Percentiles rank a stretch among this genome's conserved stretches.
Conservation (phyloP, 2,329 filamentous ascomycete genomes). For the Botryosphaeria dothidea region DNA sequence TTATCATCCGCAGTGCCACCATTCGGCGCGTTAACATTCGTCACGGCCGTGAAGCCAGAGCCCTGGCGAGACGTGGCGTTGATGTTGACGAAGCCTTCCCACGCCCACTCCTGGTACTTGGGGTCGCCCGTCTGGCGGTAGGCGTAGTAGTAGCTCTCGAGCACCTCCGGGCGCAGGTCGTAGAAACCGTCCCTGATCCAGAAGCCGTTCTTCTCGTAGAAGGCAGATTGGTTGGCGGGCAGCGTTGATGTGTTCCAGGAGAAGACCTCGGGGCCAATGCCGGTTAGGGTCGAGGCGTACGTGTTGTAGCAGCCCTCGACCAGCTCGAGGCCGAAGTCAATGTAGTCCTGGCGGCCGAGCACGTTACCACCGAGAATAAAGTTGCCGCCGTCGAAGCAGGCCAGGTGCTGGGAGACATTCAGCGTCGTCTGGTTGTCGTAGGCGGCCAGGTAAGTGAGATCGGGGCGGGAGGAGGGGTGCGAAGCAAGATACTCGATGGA, state of each 20-base stretch:
- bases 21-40: constrained; percentile 62
- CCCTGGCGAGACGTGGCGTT: constrained; percentile 63
- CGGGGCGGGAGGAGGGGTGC: constrained; percentile 64
- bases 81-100: constrained; percentile 73
- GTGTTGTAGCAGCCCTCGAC: constrained; percentile 73
- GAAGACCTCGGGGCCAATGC: constrained; percentile 72
- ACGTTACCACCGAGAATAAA: constrained; percentile 79
- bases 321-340: constrained; percentile 72
- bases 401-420: constrained; percentile 54
- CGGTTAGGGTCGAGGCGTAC: constrained; percentile 67
- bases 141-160: constrained; percentile 85
- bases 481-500: constrained; percentile 71
- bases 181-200: constrained; percentile 66
- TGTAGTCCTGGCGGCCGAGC: constrained; percentile 65
- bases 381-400: constrained; percentile 82
- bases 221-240: constrained; percentile 39
- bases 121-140: constrained; percentile 74
- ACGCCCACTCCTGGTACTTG: constrained; percentile 82
- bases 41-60: constrained; percentile 67
- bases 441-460: constrained; percentile 70
- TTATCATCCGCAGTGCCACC: constrained; percentile 67
- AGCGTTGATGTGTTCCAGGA: constrained; percentile 36
- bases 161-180: constrained; percentile 74
- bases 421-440: constrained; percentile 50
- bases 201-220: constrained; percentile 70